Conservation (phyloP, 2,329 filamentous ascomycete species). For the Nemania sp. region DNA sequence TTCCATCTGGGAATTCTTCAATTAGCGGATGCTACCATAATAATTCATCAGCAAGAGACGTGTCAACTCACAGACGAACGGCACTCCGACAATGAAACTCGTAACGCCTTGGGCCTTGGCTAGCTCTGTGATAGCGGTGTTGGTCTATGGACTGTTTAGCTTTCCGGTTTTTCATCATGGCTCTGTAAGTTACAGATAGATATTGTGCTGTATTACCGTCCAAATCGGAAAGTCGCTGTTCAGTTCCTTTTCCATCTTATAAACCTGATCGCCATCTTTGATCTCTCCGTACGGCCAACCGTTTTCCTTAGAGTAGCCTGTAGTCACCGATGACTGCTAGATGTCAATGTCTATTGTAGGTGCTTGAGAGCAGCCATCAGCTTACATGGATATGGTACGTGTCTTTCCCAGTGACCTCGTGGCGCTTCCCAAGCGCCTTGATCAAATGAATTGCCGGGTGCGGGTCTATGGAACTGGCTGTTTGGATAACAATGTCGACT, state of each 20-base stretch:
- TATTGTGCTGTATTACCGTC: slow-evolving; percentile 26
- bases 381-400: slow-evolving; percentile 43
- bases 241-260: slow-evolving; percentile 38
- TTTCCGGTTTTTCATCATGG: neutral
- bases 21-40: neutral
- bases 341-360: neutral
- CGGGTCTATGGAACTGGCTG: slow-evolving; percentile 39
- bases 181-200: neutral
- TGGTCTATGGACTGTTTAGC: slow-evolving; percentile 30
- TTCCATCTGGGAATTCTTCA: slow-evolving; percentile 38
- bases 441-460: slow-evolving; percentile 36
- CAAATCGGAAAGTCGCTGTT: slow-evolving; percentile 34
- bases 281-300: slow-evolving; percentile 41
- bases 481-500: slow-evolving; percentile 45
- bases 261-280: slow-evolving; percentile 38
- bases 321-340: slow-evolving; percentile 35
- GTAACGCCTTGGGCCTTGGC: slow-evolving; percentile 36
- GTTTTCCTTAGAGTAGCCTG: slow-evolving; percentile 33
- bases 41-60: too few relatives aligned
- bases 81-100: slow-evolving; percentile 37
- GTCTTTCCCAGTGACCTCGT: slow-evolving; percentile 31
- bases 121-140: slow-evolving; percentile 36
- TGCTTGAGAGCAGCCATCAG: too few relatives aligned
- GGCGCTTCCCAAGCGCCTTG: slow-evolving; percentile 40
- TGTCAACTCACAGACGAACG: slow-evolving; percentile 36